Conservation (phyloP, 1,284 basidiomycete genomes). For the Cryptococcus sp. region DNA sequence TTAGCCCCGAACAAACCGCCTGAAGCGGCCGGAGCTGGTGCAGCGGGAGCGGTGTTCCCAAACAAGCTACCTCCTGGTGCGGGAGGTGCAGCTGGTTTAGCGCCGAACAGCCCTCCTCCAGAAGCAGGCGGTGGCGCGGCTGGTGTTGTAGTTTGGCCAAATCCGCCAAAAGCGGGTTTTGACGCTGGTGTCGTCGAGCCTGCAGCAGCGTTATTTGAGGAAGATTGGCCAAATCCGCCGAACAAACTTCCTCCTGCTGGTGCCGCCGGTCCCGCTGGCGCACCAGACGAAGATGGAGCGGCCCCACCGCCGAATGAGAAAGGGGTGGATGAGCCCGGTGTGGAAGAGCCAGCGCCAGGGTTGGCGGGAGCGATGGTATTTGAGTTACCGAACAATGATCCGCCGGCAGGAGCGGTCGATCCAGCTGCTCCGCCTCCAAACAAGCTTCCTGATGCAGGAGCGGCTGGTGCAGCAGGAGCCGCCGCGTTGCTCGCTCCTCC, state of each 20-base stretch:
- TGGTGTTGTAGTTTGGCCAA: slow-evolving; percentile 39
- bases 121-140: slow-evolving; percentile 37
- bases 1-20: slow-evolving; percentile 34
- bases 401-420: slow-evolving; percentile 18
- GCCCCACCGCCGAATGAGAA: slow-evolving; percentile 19
- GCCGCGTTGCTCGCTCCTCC: slow-evolving; percentile 2
- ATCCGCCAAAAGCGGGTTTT: slow-evolving; percentile 43
- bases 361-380: slow-evolving; percentile 2
- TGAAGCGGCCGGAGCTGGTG: slow-evolving; percentile 18
- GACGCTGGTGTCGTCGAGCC: slow-evolving; percentile 41
- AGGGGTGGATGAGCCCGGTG: slow-evolving; percentile 14
- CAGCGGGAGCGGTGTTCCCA: slow-evolving; percentile 17
- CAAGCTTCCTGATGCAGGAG: slow-evolving; percentile 17
- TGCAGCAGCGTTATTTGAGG: slow-evolving; percentile 16
- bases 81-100: slow-evolving; percentile 22
- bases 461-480: slow-evolving; percentile 17
- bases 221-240: slow-evolving; percentile 26
- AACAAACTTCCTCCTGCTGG: slow-evolving; percentile 28
- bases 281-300: slow-evolving; percentile 6
- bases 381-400: slow-evolving; percentile 34
- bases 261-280: slow-evolving; percentile 14
- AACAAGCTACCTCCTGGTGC: slow-evolving; percentile 26
- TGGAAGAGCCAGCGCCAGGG: neutral
- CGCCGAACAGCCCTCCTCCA: slow-evolving; percentile 33
- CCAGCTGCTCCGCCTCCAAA: slow-evolving; percentile 8